A percentile compares a stretch with the other conserved stretches of the same genome.
Conservation (phyloP, 805 yeast species). For the Candida chauliodis region DNA sequence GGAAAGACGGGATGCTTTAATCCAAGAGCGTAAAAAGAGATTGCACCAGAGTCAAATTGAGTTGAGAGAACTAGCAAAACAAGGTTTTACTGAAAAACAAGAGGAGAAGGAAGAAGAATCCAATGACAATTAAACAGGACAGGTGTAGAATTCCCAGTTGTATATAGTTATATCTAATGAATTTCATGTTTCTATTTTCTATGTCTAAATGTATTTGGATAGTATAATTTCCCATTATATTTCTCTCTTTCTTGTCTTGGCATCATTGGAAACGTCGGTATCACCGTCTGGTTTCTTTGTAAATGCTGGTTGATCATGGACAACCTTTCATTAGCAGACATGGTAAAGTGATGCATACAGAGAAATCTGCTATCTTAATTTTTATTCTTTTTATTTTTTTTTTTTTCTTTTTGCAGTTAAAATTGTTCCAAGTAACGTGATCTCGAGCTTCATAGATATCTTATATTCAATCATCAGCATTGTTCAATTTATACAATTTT, state of each 20-base stretch:
- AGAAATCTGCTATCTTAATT: no score
- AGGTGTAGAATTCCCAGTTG: background rate
- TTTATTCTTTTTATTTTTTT: no score
- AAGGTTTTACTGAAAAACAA: slow-evolving; percentile 27
- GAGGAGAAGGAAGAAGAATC: background rate
- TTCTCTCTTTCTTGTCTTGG: slow-evolving; percentile 13
- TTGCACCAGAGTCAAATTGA: slow-evolving; percentile 59
- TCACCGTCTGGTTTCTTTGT: slow-evolving; percentile 5
- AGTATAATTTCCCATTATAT: slow-evolving; percentile 11
- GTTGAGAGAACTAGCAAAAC: slow-evolving; percentile 28
- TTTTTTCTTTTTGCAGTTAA: slow-evolving; percentile 1
- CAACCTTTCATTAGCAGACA: slow-evolving; percentile 14
- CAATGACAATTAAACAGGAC: background rate
- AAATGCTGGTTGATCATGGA: slow-evolving; percentile 18
- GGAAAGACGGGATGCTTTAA: slow-evolving; percentile 78
- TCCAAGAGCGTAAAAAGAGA: slow-evolving; percentile 62
- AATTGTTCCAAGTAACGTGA: slow-evolving; percentile 1
- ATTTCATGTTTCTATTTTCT: background rate
- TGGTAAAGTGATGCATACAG: no score
- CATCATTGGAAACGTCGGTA: slow-evolving; percentile 17
- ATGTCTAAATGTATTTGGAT: slow-evolving; percentile 1
- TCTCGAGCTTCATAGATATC: no score
- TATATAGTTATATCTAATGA: background rate
- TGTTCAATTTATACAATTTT: slow-evolving; percentile 22
- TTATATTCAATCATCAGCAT: slow-evolving; percentile 40